phyloP scores from a whole-genome alignment of 352 stramenopile genomes.

The Pythium grandisporangium region DNA sequence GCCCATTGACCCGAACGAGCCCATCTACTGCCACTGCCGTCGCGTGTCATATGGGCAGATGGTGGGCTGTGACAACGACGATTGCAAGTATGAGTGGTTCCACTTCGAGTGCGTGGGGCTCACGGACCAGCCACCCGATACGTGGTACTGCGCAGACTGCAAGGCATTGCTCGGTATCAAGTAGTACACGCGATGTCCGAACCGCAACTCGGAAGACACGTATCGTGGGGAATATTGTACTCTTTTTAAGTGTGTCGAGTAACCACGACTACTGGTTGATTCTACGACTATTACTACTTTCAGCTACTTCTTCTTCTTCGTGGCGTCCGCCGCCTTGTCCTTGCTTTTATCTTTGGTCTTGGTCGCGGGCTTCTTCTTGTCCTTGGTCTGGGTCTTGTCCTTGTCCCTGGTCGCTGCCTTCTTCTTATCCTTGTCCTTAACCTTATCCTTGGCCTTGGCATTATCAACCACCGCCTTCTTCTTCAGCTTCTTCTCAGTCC shows the following conservation, averaged over 20 bases:
- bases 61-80: conserved; percentile 89
- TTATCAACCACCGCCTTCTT: too few relatives aligned
- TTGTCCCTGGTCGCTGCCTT: conserved; percentile 13
- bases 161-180: conserved; percentile 62
- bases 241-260: too few relatives aligned
- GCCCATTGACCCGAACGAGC: conserved; percentile 82
- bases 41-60: conserved; percentile 88
- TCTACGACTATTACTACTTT: too few relatives aligned
- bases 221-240: too few relatives aligned
- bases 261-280: too few relatives aligned
- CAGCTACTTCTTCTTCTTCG: conserved; percentile 10
- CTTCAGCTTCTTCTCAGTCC: conserved; percentile 6
- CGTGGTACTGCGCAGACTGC: conserved; percentile 83
- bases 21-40: conserved; percentile 81
- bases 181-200: too few relatives aligned
- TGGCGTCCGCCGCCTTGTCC: conserved; percentile 8
- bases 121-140: conserved; percentile 69
- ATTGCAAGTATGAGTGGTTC: conserved; percentile 92
- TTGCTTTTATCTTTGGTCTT: conserved; percentile 7
- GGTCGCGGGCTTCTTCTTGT: conserved; percentile 13
- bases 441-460: conserved; percentile 1
- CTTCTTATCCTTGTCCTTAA: conserved; percentile 27
- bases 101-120: conserved; percentile 87
- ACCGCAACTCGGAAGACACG: too few relatives aligned
- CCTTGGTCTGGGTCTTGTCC: conserved; percentile 16